Conservation (phyloP, 2,329 filamentous ascomycete species). For the Paraconiothyrium brasiliense region DNA sequence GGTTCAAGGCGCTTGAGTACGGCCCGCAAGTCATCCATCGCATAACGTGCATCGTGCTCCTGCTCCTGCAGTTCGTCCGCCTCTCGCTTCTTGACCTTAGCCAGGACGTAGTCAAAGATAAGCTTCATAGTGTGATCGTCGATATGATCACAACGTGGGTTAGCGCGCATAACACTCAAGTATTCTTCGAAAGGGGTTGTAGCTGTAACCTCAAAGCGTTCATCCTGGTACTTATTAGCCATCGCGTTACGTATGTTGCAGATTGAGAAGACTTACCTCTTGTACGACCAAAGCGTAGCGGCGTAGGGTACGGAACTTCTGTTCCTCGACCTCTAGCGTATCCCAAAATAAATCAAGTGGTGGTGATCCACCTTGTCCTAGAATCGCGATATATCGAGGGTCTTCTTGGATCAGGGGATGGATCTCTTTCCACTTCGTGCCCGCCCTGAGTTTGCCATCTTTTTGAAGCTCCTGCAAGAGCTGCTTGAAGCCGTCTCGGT, state of each 20-base stretch:
- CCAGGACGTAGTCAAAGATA: constrained; percentile 87
- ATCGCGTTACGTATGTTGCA: neutral
- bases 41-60: constrained; percentile 85
- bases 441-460: constrained; percentile 85
- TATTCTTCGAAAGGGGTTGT: constrained; percentile 92
- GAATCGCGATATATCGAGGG: constrained; percentile 81
- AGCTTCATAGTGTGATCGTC: constrained; percentile 79
- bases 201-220: constrained; percentile 87
- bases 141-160: constrained; percentile 88
- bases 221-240: constrained; percentile 67
- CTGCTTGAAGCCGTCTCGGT: constrained; percentile 80
- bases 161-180: constrained; percentile 79
- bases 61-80: constrained; percentile 85
- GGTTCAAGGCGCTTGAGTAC: constrained; percentile 91
- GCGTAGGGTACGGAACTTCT: constrained; percentile 79
- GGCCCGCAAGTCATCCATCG: constrained; percentile 83
- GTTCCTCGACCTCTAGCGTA: constrained; percentile 90
- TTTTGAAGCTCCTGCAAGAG: constrained; percentile 78
- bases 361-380: constrained; percentile 83
- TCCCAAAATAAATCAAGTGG: constrained; percentile 97
- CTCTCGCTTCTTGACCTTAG: constrained; percentile 81
- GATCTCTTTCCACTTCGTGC: constrained; percentile 88
- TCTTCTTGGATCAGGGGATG: constrained; percentile 79
- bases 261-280: constrained; percentile 69
- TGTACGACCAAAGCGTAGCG: constrained; percentile 89